Evolutionary conservation across 1,284 basidiomycete species (phyloP), one percentile per base, ranked within the genome.

Genomic region (Paramarasmius palmivorus): DNA sequence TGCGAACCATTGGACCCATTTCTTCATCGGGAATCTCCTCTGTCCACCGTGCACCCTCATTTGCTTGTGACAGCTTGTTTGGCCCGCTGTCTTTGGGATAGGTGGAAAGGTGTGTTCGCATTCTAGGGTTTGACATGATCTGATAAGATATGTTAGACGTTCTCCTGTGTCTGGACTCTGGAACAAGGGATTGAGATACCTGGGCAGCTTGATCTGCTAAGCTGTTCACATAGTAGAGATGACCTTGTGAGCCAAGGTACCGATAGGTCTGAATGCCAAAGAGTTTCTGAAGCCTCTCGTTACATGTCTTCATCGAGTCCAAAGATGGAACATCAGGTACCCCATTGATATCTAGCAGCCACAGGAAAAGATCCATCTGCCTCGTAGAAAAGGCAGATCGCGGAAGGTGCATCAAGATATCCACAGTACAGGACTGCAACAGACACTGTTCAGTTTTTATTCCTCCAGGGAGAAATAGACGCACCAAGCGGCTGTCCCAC

Each of bases 371-470:
- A 38, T 72, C 70, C 3, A 70, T 59, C 42, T 73, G 68, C 1
- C 59, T 54, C 0, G 63, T 52, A 0, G 69, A 72, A 42, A 72
- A 73, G 3, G 65, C 63, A 1, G 70, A 72, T 2, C 65, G 61
- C 3, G 69, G 71, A 0, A 73, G 62, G 50, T 72, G 70, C 63
- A 67, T 69, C 0, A 73, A 38, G 10, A 72, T 63, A 45, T 73
- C 68, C 0, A 73, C 50, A 1, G 67, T 65, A 45, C 70, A 72
- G 1, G 66, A 61, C 71, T 73, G 25, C n/a, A n/a, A n/a, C n/a
- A n/a, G n/a, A n/a, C 9, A 25, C 22, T 39, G 20, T 1, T 40
- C 2, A 25, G 41, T 9, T 32, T 6, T 32, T n/a, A n/a, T n/a
- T 32, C 29, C 6, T 6, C 12, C 29, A 6, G 12, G 29, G 39